phyloP scores from a whole-genome alignment of 192 early-diverging fungal species.

The Allomyces javanicus region DNA sequence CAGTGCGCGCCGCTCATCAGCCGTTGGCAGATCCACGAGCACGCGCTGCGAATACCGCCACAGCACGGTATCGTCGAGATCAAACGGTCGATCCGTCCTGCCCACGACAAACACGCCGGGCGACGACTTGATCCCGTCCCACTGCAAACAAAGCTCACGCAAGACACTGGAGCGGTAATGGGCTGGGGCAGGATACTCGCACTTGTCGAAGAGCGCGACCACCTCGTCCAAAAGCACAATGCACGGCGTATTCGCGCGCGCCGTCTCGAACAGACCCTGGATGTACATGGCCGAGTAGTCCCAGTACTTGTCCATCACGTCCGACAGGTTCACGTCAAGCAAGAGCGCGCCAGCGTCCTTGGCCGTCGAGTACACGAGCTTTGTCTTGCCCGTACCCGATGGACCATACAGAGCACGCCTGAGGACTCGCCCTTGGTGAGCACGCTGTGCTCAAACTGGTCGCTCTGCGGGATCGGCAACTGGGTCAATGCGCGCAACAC shows the following conservation, averaged over 20 bases:
- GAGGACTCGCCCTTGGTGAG: conserved; percentile 5
- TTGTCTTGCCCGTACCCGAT: conserved; percentile 72
- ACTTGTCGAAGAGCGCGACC: conserved; percentile 65
- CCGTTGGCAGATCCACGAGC: conserved; percentile 72
- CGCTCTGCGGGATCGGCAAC: too few species aligned
- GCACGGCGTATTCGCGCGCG: conserved; percentile 77
- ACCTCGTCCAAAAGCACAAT: conserved; percentile 93
- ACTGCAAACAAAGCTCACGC: conserved; percentile 94
- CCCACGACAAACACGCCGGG: conserved; percentile 72
- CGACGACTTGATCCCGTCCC: conserved; percentile 63
- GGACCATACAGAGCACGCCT: conserved; percentile 70
- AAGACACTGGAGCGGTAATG: conserved; percentile 55
- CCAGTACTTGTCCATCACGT: conserved; percentile 74
- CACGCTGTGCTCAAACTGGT: too few species aligned
- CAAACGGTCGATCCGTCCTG: conserved; percentile 89
- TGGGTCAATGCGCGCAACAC: too few species aligned
- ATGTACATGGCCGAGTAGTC: conserved; percentile 96
- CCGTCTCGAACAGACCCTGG: conserved; percentile 76
- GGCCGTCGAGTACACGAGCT: conserved; percentile 64
- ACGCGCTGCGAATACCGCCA: conserved; percentile 75
- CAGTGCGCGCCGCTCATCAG: conserved; percentile 52
- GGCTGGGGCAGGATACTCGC: conserved; percentile 32
- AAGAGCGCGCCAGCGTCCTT: conserved; percentile 61
- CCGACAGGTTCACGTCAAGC: conserved; percentile 53
- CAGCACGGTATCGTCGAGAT: conserved; percentile 89